Evolutionary conservation across 768 basidiomycete genomes (phyloP), one percentile per base, ranked within the genome.

Genomic region (Phylloporus sp.): DNA sequence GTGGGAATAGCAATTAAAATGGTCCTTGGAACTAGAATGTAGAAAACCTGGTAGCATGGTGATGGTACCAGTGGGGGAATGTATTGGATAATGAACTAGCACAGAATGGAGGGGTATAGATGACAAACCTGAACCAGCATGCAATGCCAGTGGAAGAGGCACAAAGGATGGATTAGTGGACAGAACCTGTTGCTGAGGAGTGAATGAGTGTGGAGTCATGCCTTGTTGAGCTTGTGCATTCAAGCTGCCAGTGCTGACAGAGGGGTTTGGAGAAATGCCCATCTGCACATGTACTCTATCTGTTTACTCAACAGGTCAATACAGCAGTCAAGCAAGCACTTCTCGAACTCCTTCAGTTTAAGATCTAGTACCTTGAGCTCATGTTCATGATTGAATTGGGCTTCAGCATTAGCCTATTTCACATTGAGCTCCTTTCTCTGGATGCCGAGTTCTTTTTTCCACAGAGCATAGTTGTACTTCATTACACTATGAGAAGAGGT

Each of bases 361-460:
- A 52, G 34, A 9, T 52, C 45, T 6, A 47, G 45, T 18, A n/a
- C 23, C 28, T 52, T 52, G 18, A 46, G 44, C 15, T 52, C 16
- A 1, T 46, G 44, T n/a, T 52, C 16, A 29, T 12, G 1, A 13
- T 29, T 7, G 10, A 38, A 46, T 24, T 18, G 3, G 10, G 39
- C 44, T 29, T 47, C 28, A 5, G 45, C 45, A 32, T 52, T 46
- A n/a, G 51, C 22, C 26, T 13, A n/a, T 10, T 47, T 44, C 2
- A 11, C 5, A 22, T 6, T 52, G 11, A 35, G 36, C 23, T 44
- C 45, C 3, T 47, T 26, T 12, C 35, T 39, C 18, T 50, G 39
- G 1, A 41, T 32, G 4, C 42, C 40, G 2, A 55, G 45, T n/a
- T 55, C 45, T 24, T 55, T 35, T 6, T 46, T 50, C 26, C 16